Evolutionary conservation across 2,329 filamentous ascomycete species (phyloP).

Genomic region (Stachybotrys echinatus): DNA sequence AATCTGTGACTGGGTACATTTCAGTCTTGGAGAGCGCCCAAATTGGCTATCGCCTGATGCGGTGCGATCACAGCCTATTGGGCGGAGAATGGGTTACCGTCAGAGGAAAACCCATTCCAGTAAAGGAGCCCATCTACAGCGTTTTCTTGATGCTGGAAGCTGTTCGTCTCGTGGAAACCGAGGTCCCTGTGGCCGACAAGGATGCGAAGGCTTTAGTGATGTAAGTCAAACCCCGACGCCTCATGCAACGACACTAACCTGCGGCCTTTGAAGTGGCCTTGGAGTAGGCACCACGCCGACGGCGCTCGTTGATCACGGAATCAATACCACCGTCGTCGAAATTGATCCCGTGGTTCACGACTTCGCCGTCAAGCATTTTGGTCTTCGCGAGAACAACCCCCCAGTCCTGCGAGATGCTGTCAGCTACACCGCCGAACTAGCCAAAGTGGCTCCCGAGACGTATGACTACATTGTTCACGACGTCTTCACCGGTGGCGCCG

Average conservation of each 20-base stretch:
- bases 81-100: conserved; percentile 81
- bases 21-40: conserved; percentile 77
- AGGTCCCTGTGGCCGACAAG: conserved; percentile 48
- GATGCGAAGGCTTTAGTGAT: conserved; percentile 79
- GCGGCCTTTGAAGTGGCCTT: conserved; percentile 57
- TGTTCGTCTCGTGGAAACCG: conserved; percentile 68
- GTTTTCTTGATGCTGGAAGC: conserved; percentile 97
- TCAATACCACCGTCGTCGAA: conserved; percentile 91
- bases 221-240: conserved; percentile 41
- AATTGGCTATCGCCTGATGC: conserved; percentile 71
- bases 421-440: conserved; percentile 51
- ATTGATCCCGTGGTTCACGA: conserved; percentile 86
- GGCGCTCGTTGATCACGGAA: conserved; percentile 79
- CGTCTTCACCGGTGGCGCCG: conserved; percentile 93
- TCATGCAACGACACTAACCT: conserved; percentile 4
- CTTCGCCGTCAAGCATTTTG: conserved; percentile 79
- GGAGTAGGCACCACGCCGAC: conserved; percentile 90
- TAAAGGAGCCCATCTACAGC: conserved; percentile 85
- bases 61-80: conserved; percentile 90
- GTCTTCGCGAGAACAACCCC: conserved; percentile 69
- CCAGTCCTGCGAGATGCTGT: conserved; percentile 80
- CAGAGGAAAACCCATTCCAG: conserved; percentile 36
- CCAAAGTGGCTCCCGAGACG: conserved; percentile 34
- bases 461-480: conserved; percentile 97
- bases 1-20: conserved; percentile 87